Conservation (phyloP, 1,284 basidiomycete species). For the Boletus calvinii region DNA sequence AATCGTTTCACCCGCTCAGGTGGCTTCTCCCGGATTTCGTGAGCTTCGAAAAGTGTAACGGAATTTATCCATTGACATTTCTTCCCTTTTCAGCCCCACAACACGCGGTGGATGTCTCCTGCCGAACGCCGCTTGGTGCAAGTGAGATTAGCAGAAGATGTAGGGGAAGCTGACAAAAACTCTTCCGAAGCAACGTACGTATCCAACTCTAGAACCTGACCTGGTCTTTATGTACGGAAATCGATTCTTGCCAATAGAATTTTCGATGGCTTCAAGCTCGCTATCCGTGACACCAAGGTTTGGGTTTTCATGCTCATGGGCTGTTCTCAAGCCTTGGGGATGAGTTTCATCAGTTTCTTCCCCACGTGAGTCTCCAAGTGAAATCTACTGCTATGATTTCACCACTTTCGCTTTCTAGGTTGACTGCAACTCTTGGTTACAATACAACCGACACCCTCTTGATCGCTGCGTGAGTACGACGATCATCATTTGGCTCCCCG, state of each 20-base stretch:
- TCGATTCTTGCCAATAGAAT: constrained; percentile 36
- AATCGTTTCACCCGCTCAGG: constrained; percentile 28
- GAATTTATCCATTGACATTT: background rate
- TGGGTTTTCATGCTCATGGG: constrained; percentile 57
- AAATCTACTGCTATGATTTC: background rate
- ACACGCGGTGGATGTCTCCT: constrained; percentile 9
- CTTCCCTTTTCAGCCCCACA: background rate
- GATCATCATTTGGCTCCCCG: background rate
- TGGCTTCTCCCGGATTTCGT: constrained; percentile 38
- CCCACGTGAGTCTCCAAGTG: constrained; percentile 49
- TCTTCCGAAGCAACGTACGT: constrained; percentile 52
- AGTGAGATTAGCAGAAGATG: constrained; percentile 6
- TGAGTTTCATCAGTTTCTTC: constrained; percentile 76
- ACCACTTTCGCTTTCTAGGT: constrained; percentile 34
- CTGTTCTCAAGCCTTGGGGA: constrained; percentile 53
- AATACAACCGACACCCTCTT: constrained; percentile 57
- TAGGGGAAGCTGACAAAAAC: constrained; percentile 3
- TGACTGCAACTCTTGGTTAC: constrained; percentile 67
- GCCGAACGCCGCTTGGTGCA: constrained; percentile 6
- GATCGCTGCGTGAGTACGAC: constrained; percentile 56
- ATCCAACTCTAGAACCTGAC: background rate
- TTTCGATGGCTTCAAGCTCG: constrained; percentile 54
- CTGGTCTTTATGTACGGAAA: background rate
- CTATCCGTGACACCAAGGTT: constrained; percentile 63
- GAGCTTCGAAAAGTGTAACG: background rate